Base-by-base conservation (phyloP, 2,329 filamentous ascomycete genomes). In the Pseudocercospora macadamiae region DNA sequence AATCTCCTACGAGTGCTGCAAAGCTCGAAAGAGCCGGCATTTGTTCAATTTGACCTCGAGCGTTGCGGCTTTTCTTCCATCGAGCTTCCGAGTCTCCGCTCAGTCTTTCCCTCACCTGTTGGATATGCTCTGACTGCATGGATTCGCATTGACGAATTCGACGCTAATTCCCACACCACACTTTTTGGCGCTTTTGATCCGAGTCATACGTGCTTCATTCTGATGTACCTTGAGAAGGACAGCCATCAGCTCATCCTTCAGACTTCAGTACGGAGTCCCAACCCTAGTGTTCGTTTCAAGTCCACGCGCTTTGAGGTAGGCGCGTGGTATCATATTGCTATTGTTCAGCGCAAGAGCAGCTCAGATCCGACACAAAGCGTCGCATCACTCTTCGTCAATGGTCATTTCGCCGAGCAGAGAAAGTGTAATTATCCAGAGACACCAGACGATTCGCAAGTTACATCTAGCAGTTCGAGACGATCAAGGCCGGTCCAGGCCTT, bases 101-200 rank as follows among this genome's bases (percentile, higher is more conserved):
- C 90, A 28, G 77, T 86, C 1, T 99, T 99, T 68, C 96, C 95
- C 9, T 92, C 95, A 1, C 80, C 82, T n/a, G 75, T 78, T 28
- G 96, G 95, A 18, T 99, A 97, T 76, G 96, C 92, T 0, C 89
- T 99, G 61, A 85, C 90, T 45, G 85, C 91, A 0, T 99, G 95
- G 95, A 84, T 96, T 51, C 86, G 89, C 18, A 85, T 99, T 60
- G 93, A 97, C 73, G 81, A 86, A 37, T 97, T 95, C 73, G 96
- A 99, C 73, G 79, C 85, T 4, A 84, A 85, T 45, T 87, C 89
- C 14, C 95, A 99, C 73, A 99, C 95, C 0, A 99, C 95, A 0
- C 83, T 99, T 12, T 99, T 99, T 73, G 95, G 95, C 23, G 91
- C 95, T 7, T 97, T 96, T 74, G 95, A 99, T 75, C 82, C 88